Percentiles rank a stretch among this genome's conserved stretches.
Evolutionary conservation across 2,329 filamentous ascomycete species (phyloP).

Genomic region (Aspergillus neoniger): DNA sequence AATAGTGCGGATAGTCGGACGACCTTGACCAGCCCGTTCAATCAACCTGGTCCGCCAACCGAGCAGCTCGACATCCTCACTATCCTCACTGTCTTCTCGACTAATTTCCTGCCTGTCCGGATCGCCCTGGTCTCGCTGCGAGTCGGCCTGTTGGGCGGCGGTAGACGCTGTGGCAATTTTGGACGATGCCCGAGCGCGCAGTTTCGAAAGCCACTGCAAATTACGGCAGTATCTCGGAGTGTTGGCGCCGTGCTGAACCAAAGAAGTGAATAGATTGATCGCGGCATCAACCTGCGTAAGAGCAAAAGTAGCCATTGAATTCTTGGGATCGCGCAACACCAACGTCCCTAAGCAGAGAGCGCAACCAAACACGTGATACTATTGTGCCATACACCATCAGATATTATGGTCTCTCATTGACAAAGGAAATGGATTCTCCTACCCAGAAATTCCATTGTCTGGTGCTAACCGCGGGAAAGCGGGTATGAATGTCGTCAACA

Average conservation of each 20-base stretch:
- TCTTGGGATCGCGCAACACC: slow-evolving; percentile 1
- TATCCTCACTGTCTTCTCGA: not conserved
- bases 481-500: slow-evolving; percentile 4
- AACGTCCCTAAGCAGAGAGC: slow-evolving; percentile 2
- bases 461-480: slow-evolving; percentile 1
- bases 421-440: not conserved
- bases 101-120: not conserved
- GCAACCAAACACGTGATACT: slow-evolving; percentile 2
- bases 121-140: not conserved
- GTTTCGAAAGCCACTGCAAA: not conserved
- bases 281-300: not conserved
- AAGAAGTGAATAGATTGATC: slow-evolving; percentile 3
- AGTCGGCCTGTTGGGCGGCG: too few species aligned
- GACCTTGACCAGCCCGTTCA: slow-evolving; percentile 1
- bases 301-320: not conserved
- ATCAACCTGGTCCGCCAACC: slow-evolving; percentile 4
- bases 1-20: slow-evolving; percentile 1
- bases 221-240: slow-evolving; percentile 3
- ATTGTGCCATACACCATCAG: not conserved
- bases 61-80: slow-evolving; percentile 4
- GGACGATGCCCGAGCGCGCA: slow-evolving; percentile 1
- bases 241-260: slow-evolving; percentile 3
- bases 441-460: slow-evolving; percentile 9
- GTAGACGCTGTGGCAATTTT: not conserved
- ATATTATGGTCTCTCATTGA: not conserved